phyloP scores from a whole-genome alignment of 129 eudicot species.

The Helichrysum umbraculigerum region DNA sequence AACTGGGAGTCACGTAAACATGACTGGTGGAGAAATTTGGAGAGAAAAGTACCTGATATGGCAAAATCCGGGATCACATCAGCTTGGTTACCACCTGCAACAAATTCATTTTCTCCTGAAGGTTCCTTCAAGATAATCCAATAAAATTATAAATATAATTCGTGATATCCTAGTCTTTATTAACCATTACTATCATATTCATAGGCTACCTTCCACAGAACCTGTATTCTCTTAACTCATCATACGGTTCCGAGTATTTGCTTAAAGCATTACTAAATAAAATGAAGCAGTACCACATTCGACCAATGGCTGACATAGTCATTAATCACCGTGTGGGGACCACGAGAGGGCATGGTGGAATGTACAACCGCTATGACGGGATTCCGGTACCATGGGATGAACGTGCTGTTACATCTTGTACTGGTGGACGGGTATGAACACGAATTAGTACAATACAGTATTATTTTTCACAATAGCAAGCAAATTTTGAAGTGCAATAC shows the following conservation, averaged over 20 bases:
- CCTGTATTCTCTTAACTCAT: conserved; percentile 78
- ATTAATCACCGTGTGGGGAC: conserved; percentile 92
- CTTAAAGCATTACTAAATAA: conserved; percentile 67
- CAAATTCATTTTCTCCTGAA: conserved; percentile 75
- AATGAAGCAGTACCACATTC: conserved; percentile 68
- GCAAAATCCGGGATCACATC: conserved; percentile 86
- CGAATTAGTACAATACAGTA: not conserved
- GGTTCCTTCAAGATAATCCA: conserved; percentile 41
- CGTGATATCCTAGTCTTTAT: not conserved
- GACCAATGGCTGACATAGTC: conserved; percentile 97
- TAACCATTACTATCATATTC: conserved; percentile 7
- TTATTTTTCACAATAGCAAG: not conserved
- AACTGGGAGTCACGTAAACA: conserved; percentile 92
- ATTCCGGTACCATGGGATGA: conserved; percentile 86
- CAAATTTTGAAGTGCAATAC: not conserved
- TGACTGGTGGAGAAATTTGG: conserved; percentile 92
- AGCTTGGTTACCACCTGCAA: conserved; percentile 92
- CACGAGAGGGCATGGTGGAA: conserved; percentile 76
- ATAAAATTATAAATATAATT: not conserved
- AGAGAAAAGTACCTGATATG: conserved; percentile 72
- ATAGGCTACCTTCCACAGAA: conserved; percentile 93
- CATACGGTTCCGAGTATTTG: conserved; percentile 76
- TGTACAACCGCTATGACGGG: conserved; percentile 93
- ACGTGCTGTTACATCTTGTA: conserved; percentile 83
- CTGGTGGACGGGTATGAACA: conserved; percentile 84